Base-by-base conservation (phyloP, 176 grass and related monocot species). In the Zea mays region DNA sequence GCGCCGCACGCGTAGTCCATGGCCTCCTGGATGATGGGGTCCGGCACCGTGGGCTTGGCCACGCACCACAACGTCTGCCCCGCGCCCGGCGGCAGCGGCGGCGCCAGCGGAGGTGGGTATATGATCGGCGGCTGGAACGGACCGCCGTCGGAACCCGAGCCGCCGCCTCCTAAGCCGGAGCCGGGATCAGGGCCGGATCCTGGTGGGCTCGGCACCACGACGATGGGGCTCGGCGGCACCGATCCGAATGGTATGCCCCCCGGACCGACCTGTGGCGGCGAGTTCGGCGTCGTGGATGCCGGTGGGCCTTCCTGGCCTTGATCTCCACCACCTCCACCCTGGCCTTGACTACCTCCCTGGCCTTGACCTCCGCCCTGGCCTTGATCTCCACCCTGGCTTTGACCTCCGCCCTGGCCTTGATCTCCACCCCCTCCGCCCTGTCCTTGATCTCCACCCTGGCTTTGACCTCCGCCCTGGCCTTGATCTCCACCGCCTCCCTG, bases 31-130 rank as follows among this genome's bases (percentile, higher is more conserved):
- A n/a, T n/a, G n/a, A 93, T 93, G 38, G 90, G 93, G 77, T 97
- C 85, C 73, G 93, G 90, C 82, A 97, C 85, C 33, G 93, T 79
- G n/a, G 93, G 93, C 73, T 97, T 97, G n/a, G 90, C 93, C 54
- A 90, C 88, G 75, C 93, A 97, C 93, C 93, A 97, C 62, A 93
- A 77, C 59, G 67, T 60, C 37, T 83, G 77, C 67, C 86, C 86
- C 3, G 77, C 12, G 12, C 65, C 88, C 40, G 89, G 83, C 33
- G 33, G 52, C 70, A 59, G 37, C 61, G 87, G 85, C 35, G 93
- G 90, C 5, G 87, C 87, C 5, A 90, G 75, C 8, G 93, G 93
- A 38, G 88, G 93, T 2, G 93, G 93, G 88, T 97, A 90, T 13
- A 97, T 75, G 55, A 97, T 78, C 33, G 93, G 93, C 39, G 93